Evolutionary conservation across 192 early-diverging fungal genomes (phyloP), one percentile per base, ranked within the genome.

Genomic region (Linderina pennispora): DNA sequence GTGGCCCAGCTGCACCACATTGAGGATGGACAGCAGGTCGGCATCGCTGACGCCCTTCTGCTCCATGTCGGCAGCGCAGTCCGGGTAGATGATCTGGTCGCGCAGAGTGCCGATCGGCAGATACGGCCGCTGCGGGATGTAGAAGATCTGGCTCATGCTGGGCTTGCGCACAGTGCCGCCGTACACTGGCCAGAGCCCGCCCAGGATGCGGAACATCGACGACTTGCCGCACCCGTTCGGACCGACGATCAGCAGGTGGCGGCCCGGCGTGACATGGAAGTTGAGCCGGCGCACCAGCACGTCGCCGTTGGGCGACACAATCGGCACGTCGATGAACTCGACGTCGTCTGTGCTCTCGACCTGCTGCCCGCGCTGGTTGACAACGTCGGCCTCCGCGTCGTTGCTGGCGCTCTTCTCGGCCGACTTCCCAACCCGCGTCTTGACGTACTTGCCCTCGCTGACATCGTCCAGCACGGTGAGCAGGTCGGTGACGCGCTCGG

Each of bases 111-210:
- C 93, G 21, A 92, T 61, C 26, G 91, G 85, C 22, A 99, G 74
- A 51, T 99, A 99, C n/a, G 97, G 97, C 25, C 92, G 83, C 65
- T 99, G 97, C 20, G 97, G 94, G 47, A 99, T 91, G 71, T 99
- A 99, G 45, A 99, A 94, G 48, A 99, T 92, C 62, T 89, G 84
- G 53, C 82, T 81, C 61, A 80, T 78, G 58, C 81, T 76, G 9
- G 87, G 89, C 44, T 78, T 84, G 37, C 80, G 77, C 54, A 88
- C 61, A 4, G 81, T 81, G 46, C 87, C 82, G 56, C 83, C 92
- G 71, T 90, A 98, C 15, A 91, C 84, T 16, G 94, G 93, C 97
- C 94, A 99, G 45, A 99, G 77, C 0, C 90, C 91, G 43, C 89
- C 91, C 6, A 99, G 75, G 48, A 99, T 93, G 43, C 94, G 91